Evolutionary conservation across 495 filamentous ascomycete genomes (phyloP).

Genomic region (Podospora sp.): DNA sequence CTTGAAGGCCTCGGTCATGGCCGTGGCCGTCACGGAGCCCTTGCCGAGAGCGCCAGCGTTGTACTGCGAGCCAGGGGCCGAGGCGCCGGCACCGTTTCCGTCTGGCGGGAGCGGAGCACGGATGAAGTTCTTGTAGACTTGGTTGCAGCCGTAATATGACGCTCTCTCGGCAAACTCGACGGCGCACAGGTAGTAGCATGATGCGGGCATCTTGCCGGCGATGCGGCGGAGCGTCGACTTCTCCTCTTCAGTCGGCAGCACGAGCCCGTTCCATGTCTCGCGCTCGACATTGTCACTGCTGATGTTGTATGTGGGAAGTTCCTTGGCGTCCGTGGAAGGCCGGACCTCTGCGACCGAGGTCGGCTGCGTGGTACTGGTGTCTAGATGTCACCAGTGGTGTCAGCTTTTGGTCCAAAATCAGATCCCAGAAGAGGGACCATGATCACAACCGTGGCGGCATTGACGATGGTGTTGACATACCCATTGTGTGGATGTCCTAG

Average conservation of each 20-base stretch:
- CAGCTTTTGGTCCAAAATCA: not conserved
- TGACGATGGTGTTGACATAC: too few relatives aligned
- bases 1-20: slow-evolving; percentile 57
- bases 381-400: not conserved
- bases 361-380: not conserved
- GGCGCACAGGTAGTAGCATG: slow-evolving; percentile 55
- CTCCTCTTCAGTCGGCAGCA: slow-evolving; percentile 58
- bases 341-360: slow-evolving; percentile 13
- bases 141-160: slow-evolving; percentile 59
- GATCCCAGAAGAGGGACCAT: not conserved
- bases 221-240: slow-evolving; percentile 54
- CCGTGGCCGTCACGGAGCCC: slow-evolving; percentile 59
- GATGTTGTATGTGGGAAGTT: slow-evolving; percentile 14
- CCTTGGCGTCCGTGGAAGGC: slow-evolving; percentile 13
- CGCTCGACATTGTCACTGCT: slow-evolving; percentile 29
- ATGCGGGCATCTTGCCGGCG: slow-evolving; percentile 49
- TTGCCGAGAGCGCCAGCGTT: slow-evolving; percentile 62
- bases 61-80: slow-evolving; percentile 51
- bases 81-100: slow-evolving; percentile 60
- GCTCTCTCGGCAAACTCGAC: slow-evolving; percentile 63
- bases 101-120: slow-evolving; percentile 52
- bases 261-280: slow-evolving; percentile 42
- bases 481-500: too few relatives aligned
- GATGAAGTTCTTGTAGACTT: slow-evolving; percentile 64
- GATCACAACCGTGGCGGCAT: too few relatives aligned